A percentile compares a stretch with the other conserved stretches of the same genome.
These are phyloP conservation scores for Dysphania ambrosioides DNA, from an alignment of 148 eudicot genomes.

Conservation along the genomic window DNA sequence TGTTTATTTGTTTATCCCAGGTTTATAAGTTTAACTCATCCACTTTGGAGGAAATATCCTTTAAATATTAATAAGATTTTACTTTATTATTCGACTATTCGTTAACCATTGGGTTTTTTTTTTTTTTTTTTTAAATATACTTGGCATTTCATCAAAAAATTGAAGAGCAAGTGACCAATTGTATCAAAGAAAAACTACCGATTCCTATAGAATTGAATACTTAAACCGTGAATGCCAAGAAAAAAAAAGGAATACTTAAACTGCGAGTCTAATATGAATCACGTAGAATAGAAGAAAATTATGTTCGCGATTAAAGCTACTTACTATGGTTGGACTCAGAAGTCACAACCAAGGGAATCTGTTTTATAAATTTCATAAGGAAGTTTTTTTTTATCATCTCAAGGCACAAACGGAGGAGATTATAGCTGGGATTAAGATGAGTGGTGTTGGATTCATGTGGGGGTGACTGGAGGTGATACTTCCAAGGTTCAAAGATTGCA, in stretches of 20 bases:
- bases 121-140: too few relatives aligned
- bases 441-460: conserved; percentile 59
- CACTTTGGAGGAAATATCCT: too few relatives aligned
- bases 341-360: conserved; percentile 36
- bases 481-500: conserved; percentile 20
- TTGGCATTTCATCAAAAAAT: too few relatives aligned
- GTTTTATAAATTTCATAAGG: conserved; percentile 65
- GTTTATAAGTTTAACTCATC: too few relatives aligned
- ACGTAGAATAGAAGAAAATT: too few relatives aligned
- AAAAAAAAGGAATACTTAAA: too few relatives aligned
- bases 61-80: too few relatives aligned
- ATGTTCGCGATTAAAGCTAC: conserved; percentile 18
- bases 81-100: too few relatives aligned
- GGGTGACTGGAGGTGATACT: conserved; percentile 50
- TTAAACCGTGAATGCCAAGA: too few relatives aligned
- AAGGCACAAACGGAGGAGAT: conserved; percentile 57
- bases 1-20: too few relatives aligned
- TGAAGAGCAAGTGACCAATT: conserved; percentile 36
- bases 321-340: conserved; percentile 32
- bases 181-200: conserved; percentile 30
- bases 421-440: conserved; percentile 39
- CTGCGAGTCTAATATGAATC: background rate
- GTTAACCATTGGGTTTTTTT: too few relatives aligned
- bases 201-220: too few relatives aligned
- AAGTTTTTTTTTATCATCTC: conserved; percentile 61